A percentile compares a stretch with the other conserved stretches of the same genome.
Evolutionary conservation across 2,329 filamentous ascomycete species (phyloP).

Genomic region (Colletotrichum melonis): DNA sequence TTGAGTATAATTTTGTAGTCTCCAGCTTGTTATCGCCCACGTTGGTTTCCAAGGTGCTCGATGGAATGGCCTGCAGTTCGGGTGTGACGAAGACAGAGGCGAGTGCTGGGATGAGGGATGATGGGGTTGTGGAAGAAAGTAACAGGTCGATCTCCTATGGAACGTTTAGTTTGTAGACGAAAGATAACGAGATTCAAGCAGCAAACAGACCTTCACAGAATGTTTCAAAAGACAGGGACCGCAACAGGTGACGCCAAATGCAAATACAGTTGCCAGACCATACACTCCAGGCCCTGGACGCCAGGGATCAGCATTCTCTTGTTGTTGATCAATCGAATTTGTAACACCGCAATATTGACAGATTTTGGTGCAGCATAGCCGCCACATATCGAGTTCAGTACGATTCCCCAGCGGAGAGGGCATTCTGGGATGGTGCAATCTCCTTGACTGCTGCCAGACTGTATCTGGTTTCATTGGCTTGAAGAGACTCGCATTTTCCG

Average conservation of each 20-base stretch:
- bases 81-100: constrained; percentile 75
- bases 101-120: constrained; percentile 74
- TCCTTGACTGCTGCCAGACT: constrained; percentile 79
- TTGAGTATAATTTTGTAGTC: constrained; percentile 75
- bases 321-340: constrained; percentile 39
- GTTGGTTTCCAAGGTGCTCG: constrained; percentile 63
- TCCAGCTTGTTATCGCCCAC: constrained; percentile 58
- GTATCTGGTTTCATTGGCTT: constrained; percentile 64
- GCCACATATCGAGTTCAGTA: constrained; percentile 83
- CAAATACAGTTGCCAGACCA: constrained; percentile 75
- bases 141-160: constrained; percentile 76
- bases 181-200: constrained; percentile 10
- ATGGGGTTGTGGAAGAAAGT: constrained; percentile 69
- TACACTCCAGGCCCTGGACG: constrained; percentile 71
- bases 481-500: constrained; percentile 41
- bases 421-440: constrained; percentile 72
- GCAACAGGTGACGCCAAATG: constrained; percentile 76
- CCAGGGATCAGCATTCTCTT: constrained; percentile 56
- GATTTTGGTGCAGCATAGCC: constrained; percentile 68
- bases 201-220: constrained; percentile 71
- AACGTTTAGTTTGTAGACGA: constrained; percentile 40
- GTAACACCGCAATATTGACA: constrained; percentile 76
- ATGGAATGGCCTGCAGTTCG: constrained; percentile 69
- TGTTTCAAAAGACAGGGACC: constrained; percentile 70
- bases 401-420: constrained; percentile 74